Evolutionary conservation across 805 yeast genomes (phyloP), one percentile per base, ranked within the genome.

Genomic region (Metschnikowia chrysomelidarum): DNA sequence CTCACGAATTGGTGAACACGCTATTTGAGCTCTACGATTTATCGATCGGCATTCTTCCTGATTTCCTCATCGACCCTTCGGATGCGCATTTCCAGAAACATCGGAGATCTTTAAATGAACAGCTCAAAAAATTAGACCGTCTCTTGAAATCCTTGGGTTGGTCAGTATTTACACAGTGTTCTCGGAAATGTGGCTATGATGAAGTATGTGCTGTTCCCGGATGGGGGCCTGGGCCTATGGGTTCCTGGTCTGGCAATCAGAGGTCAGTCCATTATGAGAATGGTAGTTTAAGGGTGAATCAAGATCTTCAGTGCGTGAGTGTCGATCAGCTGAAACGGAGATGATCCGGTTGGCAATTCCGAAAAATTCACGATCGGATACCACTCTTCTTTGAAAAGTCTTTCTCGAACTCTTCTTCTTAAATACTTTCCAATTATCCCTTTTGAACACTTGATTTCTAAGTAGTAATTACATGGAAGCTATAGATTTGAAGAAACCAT

Each of bases 121-220:
- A 31, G 14, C 22, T 18, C 4, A 15, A 16, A 2, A 13, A 11
- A 14, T 38, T 64, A 3, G 22, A 25, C 7, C n/a, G 27, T 1
- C 46, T 71, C 10, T 30, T 71, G 2, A 32, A 50, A 1, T 21
- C 39, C 1, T 46, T 72, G 35, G 53, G 60, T 29, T 77, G 78
- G 78, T 38, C 72, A 5, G 46, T 61, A 0, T 64, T 62, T 39
- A 69, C 67, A 37, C 43, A 58, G 27, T 76, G 82, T 50, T 46
- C 62, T 0, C 34, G 49, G 2, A 53, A 47, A 4, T 77, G 83
- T 52, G 58, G 46, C 0, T 53, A 58, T 56, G 69, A 73, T 44
- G 78, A 74, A 43, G 49, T 75, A 3, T 78, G 83, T 44, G 76
- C 64, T 36, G 67, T 75, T 11, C 82, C 82, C 2, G 70, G 80